Evolutionary conservation across 1,139 yeast genomes (phyloP).

Genomic region (Zhuliangozyma blackwelliae): DNA sequence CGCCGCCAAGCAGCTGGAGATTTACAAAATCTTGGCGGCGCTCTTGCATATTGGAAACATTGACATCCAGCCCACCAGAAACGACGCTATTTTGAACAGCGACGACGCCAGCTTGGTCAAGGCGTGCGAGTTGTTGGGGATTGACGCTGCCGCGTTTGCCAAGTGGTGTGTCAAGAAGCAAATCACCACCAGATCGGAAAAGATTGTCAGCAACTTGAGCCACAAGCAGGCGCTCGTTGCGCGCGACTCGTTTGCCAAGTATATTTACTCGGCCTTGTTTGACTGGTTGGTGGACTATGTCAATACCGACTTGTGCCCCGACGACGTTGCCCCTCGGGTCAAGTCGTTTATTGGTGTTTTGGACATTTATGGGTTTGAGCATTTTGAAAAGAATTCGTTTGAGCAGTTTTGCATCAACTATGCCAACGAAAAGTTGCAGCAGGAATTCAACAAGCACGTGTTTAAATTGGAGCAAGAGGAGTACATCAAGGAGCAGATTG

Average conservation of each 20-base stretch:
- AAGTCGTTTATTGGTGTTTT: constrained; percentile 88
- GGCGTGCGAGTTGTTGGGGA: constrained; percentile 83
- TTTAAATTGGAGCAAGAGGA: constrained; percentile 97
- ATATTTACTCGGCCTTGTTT: constrained; percentile 84
- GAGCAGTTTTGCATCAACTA: constrained; percentile 98
- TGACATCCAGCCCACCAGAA: constrained; percentile 79
- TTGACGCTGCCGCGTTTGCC: constrained; percentile 69
- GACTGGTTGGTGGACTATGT: constrained; percentile 92
- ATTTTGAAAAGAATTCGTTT: constrained; percentile 87
- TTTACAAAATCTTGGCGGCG: constrained; percentile 82
- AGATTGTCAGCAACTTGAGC: constrained; percentile 78
- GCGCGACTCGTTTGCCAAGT: constrained; percentile 93
- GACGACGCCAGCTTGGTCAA: constrained; percentile 83
- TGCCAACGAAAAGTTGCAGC: constrained; percentile 96
- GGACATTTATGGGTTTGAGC: constrained; percentile 97
- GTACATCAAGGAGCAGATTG: constrained; percentile 84
- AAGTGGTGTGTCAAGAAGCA: constrained; percentile 95
- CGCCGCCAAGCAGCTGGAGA: constrained; percentile 54
- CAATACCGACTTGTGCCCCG: constrained; percentile 76
- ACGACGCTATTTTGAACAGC: constrained; percentile 74
- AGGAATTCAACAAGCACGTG: constrained; percentile 95
- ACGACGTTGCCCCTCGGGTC: constrained; percentile 55
- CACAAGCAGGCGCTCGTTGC: constrained; percentile 87
- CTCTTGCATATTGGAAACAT: constrained; percentile 92
- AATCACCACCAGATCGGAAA: constrained; percentile 88